Evolutionary conservation across 139 green algal species (phyloP).

Genomic region (Chlamydomonas incerta): DNA sequence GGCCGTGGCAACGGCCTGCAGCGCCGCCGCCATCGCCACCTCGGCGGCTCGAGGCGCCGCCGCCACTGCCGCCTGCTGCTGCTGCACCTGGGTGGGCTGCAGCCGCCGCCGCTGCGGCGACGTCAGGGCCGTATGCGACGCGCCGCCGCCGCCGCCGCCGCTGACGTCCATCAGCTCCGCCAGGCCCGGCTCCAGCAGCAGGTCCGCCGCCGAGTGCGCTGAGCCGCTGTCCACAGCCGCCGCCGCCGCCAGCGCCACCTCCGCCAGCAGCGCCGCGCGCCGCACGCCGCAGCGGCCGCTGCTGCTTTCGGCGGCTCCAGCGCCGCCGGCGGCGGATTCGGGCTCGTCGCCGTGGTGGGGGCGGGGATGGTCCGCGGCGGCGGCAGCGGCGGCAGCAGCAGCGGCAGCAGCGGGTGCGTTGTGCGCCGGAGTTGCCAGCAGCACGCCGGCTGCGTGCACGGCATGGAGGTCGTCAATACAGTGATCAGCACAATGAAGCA

Average conservation of each 20-base stretch:
- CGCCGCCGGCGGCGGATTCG: too few species aligned
- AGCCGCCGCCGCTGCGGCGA: background rate
- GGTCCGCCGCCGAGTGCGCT: background rate
- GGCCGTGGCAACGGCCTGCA: constrained; percentile 15
- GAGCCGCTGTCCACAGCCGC: constrained; percentile 21
- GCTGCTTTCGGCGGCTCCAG: background rate
- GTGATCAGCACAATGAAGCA: too few species aligned
- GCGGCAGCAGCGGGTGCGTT: too few species aligned
- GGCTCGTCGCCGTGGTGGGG: too few species aligned
- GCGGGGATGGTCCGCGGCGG: too few species aligned
- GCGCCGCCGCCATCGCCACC: background rate
- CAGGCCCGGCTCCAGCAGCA: background rate
- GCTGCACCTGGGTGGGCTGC: background rate
- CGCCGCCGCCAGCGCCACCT: constrained; percentile 18
- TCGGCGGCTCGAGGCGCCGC: background rate
- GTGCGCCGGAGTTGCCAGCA: background rate
- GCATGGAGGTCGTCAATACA: too few species aligned
- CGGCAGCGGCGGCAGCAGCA: background rate
- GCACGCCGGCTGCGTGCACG: constrained; percentile 17
- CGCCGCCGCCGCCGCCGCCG: background rate
- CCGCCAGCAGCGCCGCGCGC: constrained; percentile 39
- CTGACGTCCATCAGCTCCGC: constrained; percentile 31
- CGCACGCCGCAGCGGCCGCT: constrained; percentile 25
- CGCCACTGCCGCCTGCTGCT: background rate
- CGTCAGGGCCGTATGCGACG: background rate